Evolutionary conservation across 208 protist genomes (phyloP).

Genomic region (Trypanosoma melophagium): DNA sequence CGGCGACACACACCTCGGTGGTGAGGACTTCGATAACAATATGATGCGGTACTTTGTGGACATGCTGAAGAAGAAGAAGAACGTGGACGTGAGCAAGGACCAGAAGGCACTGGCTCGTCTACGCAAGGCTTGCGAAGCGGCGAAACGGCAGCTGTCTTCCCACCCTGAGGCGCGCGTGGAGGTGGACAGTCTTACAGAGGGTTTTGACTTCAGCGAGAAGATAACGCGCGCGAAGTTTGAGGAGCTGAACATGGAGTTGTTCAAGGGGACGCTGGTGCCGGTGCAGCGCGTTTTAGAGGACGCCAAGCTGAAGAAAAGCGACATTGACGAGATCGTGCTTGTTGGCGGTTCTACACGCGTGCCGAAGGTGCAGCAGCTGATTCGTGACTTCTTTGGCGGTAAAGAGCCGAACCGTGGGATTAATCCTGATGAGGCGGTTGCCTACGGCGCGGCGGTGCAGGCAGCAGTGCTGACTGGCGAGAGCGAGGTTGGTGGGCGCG

Average conservation of each 20-base stretch:
- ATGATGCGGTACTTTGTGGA: constrained; percentile 96
- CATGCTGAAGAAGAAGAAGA: constrained; percentile 93
- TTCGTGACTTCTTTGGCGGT: constrained; percentile 94
- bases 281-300: constrained; percentile 90
- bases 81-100: constrained; percentile 77
- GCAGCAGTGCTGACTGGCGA: constrained; percentile 91
- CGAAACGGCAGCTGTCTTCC: constrained; percentile 97
- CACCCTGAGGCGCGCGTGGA: constrained; percentile 93
- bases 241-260: constrained; percentile 92
- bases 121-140: constrained; percentile 89
- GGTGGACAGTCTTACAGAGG: constrained; percentile 97
- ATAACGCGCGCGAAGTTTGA: constrained; percentile 98
- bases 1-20: constrained; percentile 98
- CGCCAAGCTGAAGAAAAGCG: constrained; percentile 81
- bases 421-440: constrained; percentile 94
- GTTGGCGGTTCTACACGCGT: constrained; percentile 97
- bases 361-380: constrained; percentile 97
- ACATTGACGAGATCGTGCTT: constrained; percentile 94
- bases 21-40: constrained; percentile 90
- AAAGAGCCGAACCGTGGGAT: constrained; percentile 93
- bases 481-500: constrained; percentile 70
- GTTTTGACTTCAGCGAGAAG: constrained; percentile 96
- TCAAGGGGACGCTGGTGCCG: constrained; percentile 76
- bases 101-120: constrained; percentile 73
- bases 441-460: constrained; percentile 96